Base-by-base conservation (phyloP, 129 eudicot genomes). In the Lactuca sativa region DNA sequence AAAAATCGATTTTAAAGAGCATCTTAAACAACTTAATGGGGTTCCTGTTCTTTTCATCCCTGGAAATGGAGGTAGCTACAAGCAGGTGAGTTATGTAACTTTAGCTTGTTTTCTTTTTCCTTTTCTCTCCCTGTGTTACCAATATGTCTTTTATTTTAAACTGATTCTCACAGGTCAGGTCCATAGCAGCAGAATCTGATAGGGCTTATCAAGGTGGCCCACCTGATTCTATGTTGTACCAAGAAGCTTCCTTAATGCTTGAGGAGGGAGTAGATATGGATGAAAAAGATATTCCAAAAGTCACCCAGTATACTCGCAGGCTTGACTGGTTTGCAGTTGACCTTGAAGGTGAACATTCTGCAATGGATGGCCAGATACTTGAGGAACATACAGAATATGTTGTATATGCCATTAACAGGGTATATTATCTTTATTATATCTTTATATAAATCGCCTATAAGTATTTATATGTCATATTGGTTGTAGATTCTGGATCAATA, bases 341-440 rank as follows among this genome's bases (percentile, higher is more conserved):
- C 71, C 92, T 95, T 81, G 99, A 87, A 87, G 99, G 99, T 38
- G 99, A 95, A 90, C 97, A 87, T 81, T 95, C 99, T 83, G 99
- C 99, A 62, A 90, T 90, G 99, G 99, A 95, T 82, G 99, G 97
- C 64, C 93, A 75, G 61, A 95, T 90, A 72, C 96, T 95, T 41
- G 82, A 95, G 85, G 99, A 95, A 79, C 99, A 95, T 80, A 82
- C 97, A 66, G 93, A 90, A 81, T 95, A 90, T 82, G 99, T 95
- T 38, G 96, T 95, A 62, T 82, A 90, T 77, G 97, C 96, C 76
- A 90, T 95, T 82, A 87, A 95, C 88, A 84, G 89, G 99, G 99
- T 95, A 90, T 95, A 90, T 74, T 60, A 48, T 31, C 33, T 34
- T 77, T 74, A 74, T 66, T 48, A 74, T 74, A 16, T 74, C 77